Evolutionary conservation across 768 basidiomycete genomes (phyloP), one percentile per base, ranked within the genome.

Genomic region (Phlebiopsis flavidoalba): DNA sequence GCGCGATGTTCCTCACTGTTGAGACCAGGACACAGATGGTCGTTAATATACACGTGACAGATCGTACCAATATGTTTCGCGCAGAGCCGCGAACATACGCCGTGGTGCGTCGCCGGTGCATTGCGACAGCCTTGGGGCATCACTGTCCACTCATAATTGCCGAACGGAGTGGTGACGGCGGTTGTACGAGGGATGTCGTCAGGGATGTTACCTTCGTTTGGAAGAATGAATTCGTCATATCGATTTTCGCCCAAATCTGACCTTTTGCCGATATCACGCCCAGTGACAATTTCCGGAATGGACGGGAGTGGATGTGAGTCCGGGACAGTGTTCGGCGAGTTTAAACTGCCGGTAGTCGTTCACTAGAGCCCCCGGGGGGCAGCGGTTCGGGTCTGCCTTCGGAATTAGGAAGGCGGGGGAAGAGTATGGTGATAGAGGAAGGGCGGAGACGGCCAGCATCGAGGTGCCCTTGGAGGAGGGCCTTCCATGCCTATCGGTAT

Each of bases 161-260:
- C 78, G 5, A 63, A 63, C 15, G 69, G 63, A 0, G 74, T 78
- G 2, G 64, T 48, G 60, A 83, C 75, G 11, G 70, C 75, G 3
- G 71, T n/a, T 76, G 61, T 78, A 80, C n/a, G n/a, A 71, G 68
- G 74, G 61, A 79, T 68, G 60, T 80, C 72, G 1, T 77, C 78
- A 45, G 74, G 74, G 69, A n/a, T 70, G 70, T n/a, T 53, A 81
- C 73, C 5, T 68, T 57, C 5, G 75, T 54, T 14, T 71, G 71
- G 52, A 75, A 70, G 61, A 73, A 77, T 2, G 67, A 73, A n/a
- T 64, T 65, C 0, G 67, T 63, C 2, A 76, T 63, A 57, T 76
- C 73, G 47, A 74, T 35, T 55, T 70, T 71, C 49, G 71, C 70
- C n/a, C 67, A 72, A 73, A 55, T 36, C 48, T 62, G 15, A 2